Percentiles rank a stretch among this genome's conserved stretches.
These are phyloP conservation scores for Talaromyces piceae DNA, from an alignment of 2,329 filamentous ascomycete genomes.

Conservation along the genomic window DNA sequence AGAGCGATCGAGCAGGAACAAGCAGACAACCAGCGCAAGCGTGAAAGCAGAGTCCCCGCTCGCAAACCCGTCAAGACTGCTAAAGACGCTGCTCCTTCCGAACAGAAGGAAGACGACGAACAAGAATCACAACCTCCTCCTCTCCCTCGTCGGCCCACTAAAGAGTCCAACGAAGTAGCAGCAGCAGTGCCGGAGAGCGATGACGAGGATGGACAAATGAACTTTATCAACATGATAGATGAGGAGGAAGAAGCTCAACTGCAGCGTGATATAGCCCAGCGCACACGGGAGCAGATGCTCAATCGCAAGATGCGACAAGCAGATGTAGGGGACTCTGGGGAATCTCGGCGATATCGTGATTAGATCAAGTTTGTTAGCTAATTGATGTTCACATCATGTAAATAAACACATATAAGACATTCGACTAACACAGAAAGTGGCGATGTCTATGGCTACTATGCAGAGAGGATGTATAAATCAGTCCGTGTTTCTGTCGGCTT, in stretches of 20 bases:
- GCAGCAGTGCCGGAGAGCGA: neutral
- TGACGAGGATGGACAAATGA: constrained; percentile 3
- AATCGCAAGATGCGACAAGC: constrained; percentile 13
- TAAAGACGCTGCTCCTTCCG: too few relatives aligned
- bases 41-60: constrained; percentile 13
- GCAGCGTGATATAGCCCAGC: constrained; percentile 22
- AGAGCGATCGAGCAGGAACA: constrained; percentile 32
- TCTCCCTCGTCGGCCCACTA: neutral
- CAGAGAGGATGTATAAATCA: too few relatives aligned
- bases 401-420: too few relatives aligned
- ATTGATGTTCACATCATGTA: neutral
- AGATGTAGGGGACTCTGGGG: neutral
- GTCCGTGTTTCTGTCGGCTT: too few relatives aligned
- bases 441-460: too few relatives aligned
- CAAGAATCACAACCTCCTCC: neutral
- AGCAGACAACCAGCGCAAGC: constrained; percentile 23
- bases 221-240: constrained; percentile 10
- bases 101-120: neutral
- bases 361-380: neutral
- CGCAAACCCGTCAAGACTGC: neutral
- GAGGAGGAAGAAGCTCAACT: constrained; percentile 20
- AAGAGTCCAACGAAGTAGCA: neutral
- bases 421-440: too few relatives aligned
- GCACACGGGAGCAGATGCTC: constrained; percentile 24
- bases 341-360: neutral